Evolutionary conservation across 192 early-diverging fungal species (phyloP), one percentile per base, ranked within the genome.

Genomic region (Podochytrium sp.): DNA sequence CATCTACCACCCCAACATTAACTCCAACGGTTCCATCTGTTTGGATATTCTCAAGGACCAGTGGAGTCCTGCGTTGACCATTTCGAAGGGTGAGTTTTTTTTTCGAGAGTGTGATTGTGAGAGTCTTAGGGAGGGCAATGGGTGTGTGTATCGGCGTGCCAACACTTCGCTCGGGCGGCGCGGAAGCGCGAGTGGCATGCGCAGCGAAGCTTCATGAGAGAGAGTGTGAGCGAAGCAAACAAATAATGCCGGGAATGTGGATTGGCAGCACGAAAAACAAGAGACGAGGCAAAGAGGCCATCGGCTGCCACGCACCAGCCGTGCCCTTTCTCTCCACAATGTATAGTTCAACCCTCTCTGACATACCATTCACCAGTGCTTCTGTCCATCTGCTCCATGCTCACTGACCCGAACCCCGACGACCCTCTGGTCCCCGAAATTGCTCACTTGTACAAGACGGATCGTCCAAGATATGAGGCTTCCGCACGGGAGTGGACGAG

Each of bases 1-100:
- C 74, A 97, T 99, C 75, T 99, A 99, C 77, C 97, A 99, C 83
- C 96, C 96, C 60, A 99, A 99, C 87, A 97, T 99, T 83, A 98
- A 99, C 87, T 91, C 89, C 83, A 98, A 97, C 80, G 97, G 97
- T 59, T 92, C 90, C 81, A 99, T 99, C 79, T 99, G 96, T 77
- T 84, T 99, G 81, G 97, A 99, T 81, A 99, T 99, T 76, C 86
- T 99, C 79, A 95, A 89, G 78, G 97, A 99, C 79, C 96, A 99
- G 78, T 99, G 97, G 97, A 96, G 94, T 58, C 96, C 97, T 72
- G 96, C 97, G 50, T 86, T 99, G 67, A 99, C 97, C 67, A 97
- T 99, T 67, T 96, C 95, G 70, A 99, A 99, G 87, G 92, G 89
- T 89, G 58, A 20, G 56, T 63, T 34, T 50, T 34, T 67, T 66